phyloP scores from a whole-genome alignment of 192 early-diverging fungal species.

The Obelidium mucronatum region DNA sequence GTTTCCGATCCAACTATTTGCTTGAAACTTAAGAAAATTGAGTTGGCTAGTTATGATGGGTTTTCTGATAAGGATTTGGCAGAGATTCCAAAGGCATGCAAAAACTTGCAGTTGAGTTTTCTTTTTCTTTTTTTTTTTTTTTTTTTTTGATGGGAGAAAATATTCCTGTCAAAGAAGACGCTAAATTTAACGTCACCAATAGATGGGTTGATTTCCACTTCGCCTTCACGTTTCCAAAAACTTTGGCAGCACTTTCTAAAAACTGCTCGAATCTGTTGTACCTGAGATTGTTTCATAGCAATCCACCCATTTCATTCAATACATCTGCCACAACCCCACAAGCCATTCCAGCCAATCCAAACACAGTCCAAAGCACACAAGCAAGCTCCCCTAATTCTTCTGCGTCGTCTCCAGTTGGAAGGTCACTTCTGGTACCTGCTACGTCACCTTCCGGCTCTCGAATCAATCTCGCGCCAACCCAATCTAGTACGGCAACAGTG shows the following conservation, averaged over 20 bases:
- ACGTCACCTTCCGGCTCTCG: not conserved
- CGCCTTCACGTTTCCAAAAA: slow-evolving; percentile 52
- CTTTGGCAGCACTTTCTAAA: slow-evolving; percentile 33
- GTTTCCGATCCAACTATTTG: slow-evolving; percentile 36
- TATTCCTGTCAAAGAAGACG: too few relatives aligned
- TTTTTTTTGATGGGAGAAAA: not conserved
- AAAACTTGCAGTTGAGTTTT: slow-evolving; percentile 38
- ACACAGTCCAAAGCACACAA: not conserved
- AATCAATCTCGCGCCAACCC: too few relatives aligned
- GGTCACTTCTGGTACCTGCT: not conserved
- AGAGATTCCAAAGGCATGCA: slow-evolving; percentile 30
- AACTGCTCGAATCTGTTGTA: slow-evolving; percentile 45
- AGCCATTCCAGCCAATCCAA: not conserved
- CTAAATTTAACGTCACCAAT: not conserved
- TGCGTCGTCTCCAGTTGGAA: not conserved
- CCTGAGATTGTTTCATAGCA: slow-evolving; percentile 42
- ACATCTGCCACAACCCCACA: not conserved
- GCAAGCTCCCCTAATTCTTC: too few relatives aligned
- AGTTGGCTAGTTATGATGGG: slow-evolving; percentile 43
- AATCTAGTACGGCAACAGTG: too few relatives aligned
- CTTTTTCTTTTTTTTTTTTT: not conserved
- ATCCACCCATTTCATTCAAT: slow-evolving; percentile 16
- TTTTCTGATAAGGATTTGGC: slow-evolving; percentile 48
- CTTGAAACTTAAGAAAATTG: slow-evolving; percentile 47
- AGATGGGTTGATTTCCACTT: slow-evolving; percentile 60